phyloP scores from a whole-genome alignment of 2,329 filamentous ascomycete species.

The Ceratocystiopsis minuta region DNA sequence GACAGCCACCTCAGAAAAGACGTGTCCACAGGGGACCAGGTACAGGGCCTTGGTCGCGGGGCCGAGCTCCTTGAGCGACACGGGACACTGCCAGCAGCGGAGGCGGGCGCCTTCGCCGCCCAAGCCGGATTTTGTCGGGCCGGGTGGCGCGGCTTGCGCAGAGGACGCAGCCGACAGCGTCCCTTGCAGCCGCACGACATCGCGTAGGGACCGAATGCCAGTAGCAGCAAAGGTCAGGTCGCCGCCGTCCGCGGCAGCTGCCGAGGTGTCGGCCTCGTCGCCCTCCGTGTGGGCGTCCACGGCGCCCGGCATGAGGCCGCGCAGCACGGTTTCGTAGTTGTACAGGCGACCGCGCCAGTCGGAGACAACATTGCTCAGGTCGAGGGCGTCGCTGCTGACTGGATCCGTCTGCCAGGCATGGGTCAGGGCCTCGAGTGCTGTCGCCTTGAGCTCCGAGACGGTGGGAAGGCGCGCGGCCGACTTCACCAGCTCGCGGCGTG shows the following conservation, averaged over 20 bases:
- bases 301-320: constrained; percentile 37
- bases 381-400: constrained; percentile 60
- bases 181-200: constrained; percentile 77
- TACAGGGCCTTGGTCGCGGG: constrained; percentile 68
- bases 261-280: background rate
- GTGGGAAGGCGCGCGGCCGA: constrained; percentile 71
- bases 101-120: too few species aligned
- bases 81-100: constrained; percentile 55
- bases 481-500: constrained; percentile 87
- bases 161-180: constrained; percentile 18
- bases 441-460: constrained; percentile 74
- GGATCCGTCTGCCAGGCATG: constrained; percentile 81
- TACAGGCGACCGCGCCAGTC: constrained; percentile 74
- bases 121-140: too few species aligned
- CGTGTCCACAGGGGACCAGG: constrained; percentile 85
- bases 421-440: constrained; percentile 63
- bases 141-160: constrained; percentile 22
- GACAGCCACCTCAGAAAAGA: constrained; percentile 74
- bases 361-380: constrained; percentile 55
- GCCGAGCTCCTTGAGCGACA: constrained; percentile 75
- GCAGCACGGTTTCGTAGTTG: constrained; percentile 81
- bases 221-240: constrained; percentile 25
- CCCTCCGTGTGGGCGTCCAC: constrained; percentile 11
- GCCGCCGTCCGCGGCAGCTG: constrained; percentile 20
- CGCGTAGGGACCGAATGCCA: constrained; percentile 63